Conservation (phyloP, 164 flowering plant species). For the Sedum album region DNA sequence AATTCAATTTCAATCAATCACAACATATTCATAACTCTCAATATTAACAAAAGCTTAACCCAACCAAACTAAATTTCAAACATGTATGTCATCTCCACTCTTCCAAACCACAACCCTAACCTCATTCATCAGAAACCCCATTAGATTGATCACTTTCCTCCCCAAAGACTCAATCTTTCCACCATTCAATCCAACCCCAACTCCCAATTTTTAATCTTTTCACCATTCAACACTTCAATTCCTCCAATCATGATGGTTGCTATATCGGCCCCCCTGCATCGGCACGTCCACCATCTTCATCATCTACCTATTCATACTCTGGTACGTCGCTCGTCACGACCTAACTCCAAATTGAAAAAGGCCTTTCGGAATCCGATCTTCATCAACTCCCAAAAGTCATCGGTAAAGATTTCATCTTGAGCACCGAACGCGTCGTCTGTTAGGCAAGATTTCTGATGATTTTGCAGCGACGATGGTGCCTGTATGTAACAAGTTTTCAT, state of each 20-base stretch:
- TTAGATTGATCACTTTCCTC: not conserved
- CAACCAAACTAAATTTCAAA: too few relatives aligned
- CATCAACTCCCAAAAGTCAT: slow-evolving; percentile 36
- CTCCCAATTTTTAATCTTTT: too few relatives aligned
- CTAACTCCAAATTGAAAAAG: slow-evolving; percentile 19
- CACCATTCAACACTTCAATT: not conserved
- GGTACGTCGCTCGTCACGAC: not conserved
- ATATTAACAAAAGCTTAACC: not conserved
- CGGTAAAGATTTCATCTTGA: slow-evolving; percentile 36
- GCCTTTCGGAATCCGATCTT: slow-evolving; percentile 40
- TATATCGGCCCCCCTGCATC: not conserved
- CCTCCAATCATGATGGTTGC: not conserved
- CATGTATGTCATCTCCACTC: too few relatives aligned
- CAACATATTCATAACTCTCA: not conserved
- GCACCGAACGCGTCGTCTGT: slow-evolving; percentile 21
- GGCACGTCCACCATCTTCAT: not conserved
- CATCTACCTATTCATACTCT: too few relatives aligned
- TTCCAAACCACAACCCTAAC: too few relatives aligned
- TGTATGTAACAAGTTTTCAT: slow-evolving; percentile 23
- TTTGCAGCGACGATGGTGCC: slow-evolving; percentile 17
- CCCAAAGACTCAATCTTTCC: not conserved
- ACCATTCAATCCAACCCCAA: not conserved
- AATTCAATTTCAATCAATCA: too few relatives aligned
- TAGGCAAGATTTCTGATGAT: slow-evolving; percentile 13
- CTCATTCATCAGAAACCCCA: not conserved